Conservation (phyloP, 2,329 filamentous ascomycete species). For the Apiospora sp. region DNA sequence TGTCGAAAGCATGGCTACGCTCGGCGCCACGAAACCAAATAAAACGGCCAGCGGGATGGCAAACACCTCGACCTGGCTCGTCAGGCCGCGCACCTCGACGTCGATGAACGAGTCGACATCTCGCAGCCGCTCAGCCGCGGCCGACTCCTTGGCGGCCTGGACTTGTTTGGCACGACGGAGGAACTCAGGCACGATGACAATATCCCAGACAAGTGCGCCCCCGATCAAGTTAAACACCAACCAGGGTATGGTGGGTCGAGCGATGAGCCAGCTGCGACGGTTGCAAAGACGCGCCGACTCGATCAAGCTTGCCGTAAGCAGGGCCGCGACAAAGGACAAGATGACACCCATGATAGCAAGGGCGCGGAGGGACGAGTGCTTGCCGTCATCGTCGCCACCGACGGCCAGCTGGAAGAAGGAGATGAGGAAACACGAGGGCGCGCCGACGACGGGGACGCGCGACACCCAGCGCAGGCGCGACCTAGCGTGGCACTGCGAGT, state of each 20-base stretch:
- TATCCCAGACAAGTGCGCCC: conserved; percentile 60
- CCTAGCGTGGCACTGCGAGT: conserved; percentile 60
- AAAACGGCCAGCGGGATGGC: conserved; percentile 61
- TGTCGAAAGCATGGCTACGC: conserved; percentile 54
- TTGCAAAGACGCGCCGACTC: conserved; percentile 56
- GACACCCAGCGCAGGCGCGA: conserved; percentile 54
- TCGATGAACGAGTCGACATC: conserved; percentile 41
- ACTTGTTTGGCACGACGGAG: conserved; percentile 51
- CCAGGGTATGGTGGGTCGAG: conserved; percentile 49
- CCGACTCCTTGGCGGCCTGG: conserved; percentile 35
- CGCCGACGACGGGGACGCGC: conserved; percentile 53
- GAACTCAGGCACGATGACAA: conserved; percentile 59
- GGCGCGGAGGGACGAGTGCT: conserved; percentile 46
- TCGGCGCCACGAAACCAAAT: conserved; percentile 56
- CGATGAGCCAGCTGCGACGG: conserved; percentile 40
- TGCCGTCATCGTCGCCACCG: background rate
- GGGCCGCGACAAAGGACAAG: conserved; percentile 53
- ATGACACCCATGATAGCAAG: conserved; percentile 51
- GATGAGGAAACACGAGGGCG: conserved; percentile 57
- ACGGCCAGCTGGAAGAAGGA: conserved; percentile 56
- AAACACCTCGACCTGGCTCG: conserved; percentile 59
- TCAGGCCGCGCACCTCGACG: conserved; percentile 47
- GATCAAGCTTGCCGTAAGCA: conserved; percentile 58
- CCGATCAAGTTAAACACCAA: conserved; percentile 57
- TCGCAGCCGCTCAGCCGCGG: conserved; percentile 33